These are phyloP conservation scores for Penstemon eatonii DNA, from an alignment of 257 asterid species.

Conservation along the genomic window DNA sequence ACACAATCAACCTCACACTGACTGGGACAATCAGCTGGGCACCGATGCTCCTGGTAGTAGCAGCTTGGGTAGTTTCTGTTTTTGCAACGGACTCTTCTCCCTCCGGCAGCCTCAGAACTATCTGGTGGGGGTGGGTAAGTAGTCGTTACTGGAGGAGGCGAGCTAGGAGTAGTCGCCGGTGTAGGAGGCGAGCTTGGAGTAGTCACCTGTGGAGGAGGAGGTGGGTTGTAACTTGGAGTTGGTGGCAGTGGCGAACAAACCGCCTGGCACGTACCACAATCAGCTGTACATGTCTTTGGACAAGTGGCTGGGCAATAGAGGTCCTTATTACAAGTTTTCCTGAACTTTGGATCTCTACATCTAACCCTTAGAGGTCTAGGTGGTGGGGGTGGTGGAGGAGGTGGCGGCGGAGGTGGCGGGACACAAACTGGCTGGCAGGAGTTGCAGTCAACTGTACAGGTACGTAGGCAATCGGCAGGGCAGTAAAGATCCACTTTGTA, in stretches of 20 bases:
- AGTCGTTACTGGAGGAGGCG: slow-evolving; percentile 24
- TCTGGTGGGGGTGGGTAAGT: slow-evolving; percentile 39
- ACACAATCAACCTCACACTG: slow-evolving; percentile 60
- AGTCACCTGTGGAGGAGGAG: slow-evolving; percentile 18
- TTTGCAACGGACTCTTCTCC: slow-evolving; percentile 52
- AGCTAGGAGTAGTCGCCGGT: slow-evolving; percentile 11
- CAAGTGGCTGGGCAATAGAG: slow-evolving; percentile 40
- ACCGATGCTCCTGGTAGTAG: slow-evolving; percentile 38
- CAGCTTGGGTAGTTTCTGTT: slow-evolving; percentile 41
- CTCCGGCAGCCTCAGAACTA: slow-evolving; percentile 45
- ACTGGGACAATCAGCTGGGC: slow-evolving; percentile 56
- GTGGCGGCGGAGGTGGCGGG: slow-evolving; percentile 38
- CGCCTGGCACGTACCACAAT: slow-evolving; percentile 33
- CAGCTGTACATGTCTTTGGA: slow-evolving; percentile 34
- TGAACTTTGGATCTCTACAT: slow-evolving; percentile 29
- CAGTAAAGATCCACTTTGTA: slow-evolving; percentile 40
- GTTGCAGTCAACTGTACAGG: slow-evolving; percentile 49
- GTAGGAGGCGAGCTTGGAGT: slow-evolving; percentile 31
- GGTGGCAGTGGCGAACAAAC: slow-evolving; percentile 32
- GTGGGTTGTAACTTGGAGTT: slow-evolving; percentile 20
- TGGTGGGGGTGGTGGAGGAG: slow-evolving; percentile 36
- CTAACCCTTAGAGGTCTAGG: slow-evolving; percentile 31
- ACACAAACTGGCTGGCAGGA: slow-evolving; percentile 49
- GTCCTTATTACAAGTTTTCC: slow-evolving; percentile 28
- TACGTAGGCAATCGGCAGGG: slow-evolving; percentile 46